These are phyloP conservation scores for Oropetium thomaeum DNA, from an alignment of 176 grass and related monocot species.

Conservation along the genomic window DNA sequence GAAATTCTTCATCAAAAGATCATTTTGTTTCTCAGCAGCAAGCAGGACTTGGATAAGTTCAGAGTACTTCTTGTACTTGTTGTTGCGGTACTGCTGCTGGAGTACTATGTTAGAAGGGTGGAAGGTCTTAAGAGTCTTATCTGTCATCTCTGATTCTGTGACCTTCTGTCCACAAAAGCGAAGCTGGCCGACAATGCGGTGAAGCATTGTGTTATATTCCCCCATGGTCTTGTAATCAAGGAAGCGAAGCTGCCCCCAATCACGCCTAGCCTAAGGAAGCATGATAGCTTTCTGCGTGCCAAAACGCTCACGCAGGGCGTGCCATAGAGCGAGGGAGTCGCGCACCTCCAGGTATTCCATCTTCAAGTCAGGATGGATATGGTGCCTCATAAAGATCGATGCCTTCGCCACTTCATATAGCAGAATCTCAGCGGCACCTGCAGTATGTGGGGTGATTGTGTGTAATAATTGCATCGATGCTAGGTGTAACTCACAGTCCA, in stretches of 20 bases:
- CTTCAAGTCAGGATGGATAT: not conserved
- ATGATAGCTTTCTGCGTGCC: not conserved
- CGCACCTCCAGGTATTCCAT: not conserved
- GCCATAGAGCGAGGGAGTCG: not conserved
- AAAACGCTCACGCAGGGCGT: not conserved
- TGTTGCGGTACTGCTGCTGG: not conserved
- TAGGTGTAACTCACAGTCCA: not conserved
- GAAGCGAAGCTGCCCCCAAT: not conserved
- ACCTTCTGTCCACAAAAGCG: too few relatives aligned
- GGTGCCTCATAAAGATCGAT: too few relatives aligned
- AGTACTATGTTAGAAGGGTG: not conserved
- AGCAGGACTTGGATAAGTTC: too few relatives aligned
- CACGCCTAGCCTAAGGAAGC: not conserved
- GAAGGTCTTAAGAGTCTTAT: not conserved
- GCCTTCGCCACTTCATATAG: too few relatives aligned
- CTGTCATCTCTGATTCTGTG: not conserved
- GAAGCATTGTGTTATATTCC: not conserved
- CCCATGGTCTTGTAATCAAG: not conserved
- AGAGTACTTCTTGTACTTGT: conserved; percentile 1
- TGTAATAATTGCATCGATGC: not conserved
- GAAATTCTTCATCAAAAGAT: too few relatives aligned
- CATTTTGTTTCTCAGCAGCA: too few relatives aligned
- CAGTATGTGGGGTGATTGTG: too few relatives aligned
- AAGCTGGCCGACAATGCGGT: not conserved
- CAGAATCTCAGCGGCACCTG: too few relatives aligned